Conservation (phyloP, 2,329 filamentous ascomycete genomes). For the Calycina marina region DNA sequence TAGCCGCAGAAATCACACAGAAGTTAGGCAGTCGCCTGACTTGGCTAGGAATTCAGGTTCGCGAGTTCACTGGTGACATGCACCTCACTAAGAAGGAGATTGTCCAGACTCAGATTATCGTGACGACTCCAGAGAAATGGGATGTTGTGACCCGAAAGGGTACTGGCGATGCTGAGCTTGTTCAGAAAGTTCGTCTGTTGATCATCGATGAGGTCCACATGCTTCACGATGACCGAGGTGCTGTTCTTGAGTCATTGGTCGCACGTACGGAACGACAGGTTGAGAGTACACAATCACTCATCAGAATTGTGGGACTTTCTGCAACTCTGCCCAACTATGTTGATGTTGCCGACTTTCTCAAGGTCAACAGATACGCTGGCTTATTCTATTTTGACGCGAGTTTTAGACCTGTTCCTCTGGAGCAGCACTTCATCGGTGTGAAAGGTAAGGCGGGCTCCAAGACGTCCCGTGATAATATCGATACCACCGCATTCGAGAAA, state of each 20-base stretch:
- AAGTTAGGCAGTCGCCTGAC: slow-evolving; percentile 84
- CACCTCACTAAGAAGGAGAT: slow-evolving; percentile 96
- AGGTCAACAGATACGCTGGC: slow-evolving; percentile 84
- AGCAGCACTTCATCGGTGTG: slow-evolving; percentile 94
- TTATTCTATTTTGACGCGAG: slow-evolving; percentile 95
- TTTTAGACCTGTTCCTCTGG: slow-evolving; percentile 86
- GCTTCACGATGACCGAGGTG: slow-evolving; percentile 94
- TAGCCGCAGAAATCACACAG: slow-evolving; percentile 90
- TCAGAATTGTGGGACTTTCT: slow-evolving; percentile 88
- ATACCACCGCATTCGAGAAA: slow-evolving; percentile 81
- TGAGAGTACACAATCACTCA: slow-evolving; percentile 93
- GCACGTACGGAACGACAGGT: slow-evolving; percentile 91
- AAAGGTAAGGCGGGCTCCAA: slow-evolving; percentile 78
- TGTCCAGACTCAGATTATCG: slow-evolving; percentile 90
- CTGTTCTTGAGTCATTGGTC: slow-evolving; percentile 89
- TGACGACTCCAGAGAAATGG: slow-evolving; percentile 98
- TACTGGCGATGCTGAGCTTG: slow-evolving; percentile 90
- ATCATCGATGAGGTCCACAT: slow-evolving; percentile 99
- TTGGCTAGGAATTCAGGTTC: slow-evolving; percentile 84
- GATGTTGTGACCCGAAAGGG: slow-evolving; percentile 96
- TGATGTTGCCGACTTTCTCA: slow-evolving; percentile 92
- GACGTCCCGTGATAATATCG: slow-evolving; percentile 76
- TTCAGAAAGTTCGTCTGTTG: slow-evolving; percentile 88
- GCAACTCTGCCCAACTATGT: slow-evolving; percentile 93
- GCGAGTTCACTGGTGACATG: slow-evolving; percentile 97